These are phyloP conservation scores for Entomortierella beljakovae DNA, from an alignment of 192 early-diverging fungal species.

Conservation along the genomic window DNA sequence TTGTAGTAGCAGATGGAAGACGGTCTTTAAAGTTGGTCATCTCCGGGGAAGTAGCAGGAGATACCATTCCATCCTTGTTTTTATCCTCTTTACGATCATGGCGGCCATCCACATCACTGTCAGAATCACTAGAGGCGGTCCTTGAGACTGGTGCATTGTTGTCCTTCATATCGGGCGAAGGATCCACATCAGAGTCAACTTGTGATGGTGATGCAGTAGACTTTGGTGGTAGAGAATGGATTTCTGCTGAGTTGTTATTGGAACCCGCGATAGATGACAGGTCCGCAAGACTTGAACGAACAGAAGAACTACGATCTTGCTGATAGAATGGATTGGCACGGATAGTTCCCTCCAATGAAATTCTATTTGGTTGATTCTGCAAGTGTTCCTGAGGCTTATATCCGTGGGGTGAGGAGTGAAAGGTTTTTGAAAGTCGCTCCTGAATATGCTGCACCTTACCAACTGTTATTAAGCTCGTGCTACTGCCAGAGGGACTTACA, in stretches of 20 bases:
- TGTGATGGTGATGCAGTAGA: background rate
- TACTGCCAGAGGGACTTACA: slow-evolving; percentile 34
- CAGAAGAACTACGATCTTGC: slow-evolving; percentile 45
- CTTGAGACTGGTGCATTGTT: background rate
- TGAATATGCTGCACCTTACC: slow-evolving; percentile 40
- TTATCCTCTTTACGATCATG: background rate
- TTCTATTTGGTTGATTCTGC: slow-evolving; percentile 42
- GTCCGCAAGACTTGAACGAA: slow-evolving; percentile 48
- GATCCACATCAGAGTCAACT: slow-evolving; percentile 6
- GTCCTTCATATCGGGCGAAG: background rate
- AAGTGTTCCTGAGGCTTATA: slow-evolving; percentile 50
- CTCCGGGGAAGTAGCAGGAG: slow-evolving; percentile 46
- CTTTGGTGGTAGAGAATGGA: background rate
- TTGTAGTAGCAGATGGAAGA: slow-evolving; percentile 41
- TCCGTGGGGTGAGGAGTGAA: slow-evolving; percentile 21
- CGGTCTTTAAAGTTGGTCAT: slow-evolving; percentile 36
- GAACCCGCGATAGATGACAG: slow-evolving; percentile 19
- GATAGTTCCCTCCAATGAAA: slow-evolving; percentile 51
- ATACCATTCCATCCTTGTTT: slow-evolving; percentile 22
- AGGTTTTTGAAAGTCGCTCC: slow-evolving; percentile 34
- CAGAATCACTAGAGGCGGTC: slow-evolving; percentile 19
- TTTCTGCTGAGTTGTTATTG: slow-evolving; percentile 11
- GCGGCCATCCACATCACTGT: slow-evolving; percentile 5
- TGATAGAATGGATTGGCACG: slow-evolving; percentile 54
- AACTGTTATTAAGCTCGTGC: slow-evolving; percentile 36